Percentiles rank a stretch among this genome's conserved stretches.
Evolutionary conservation across 2,329 filamentous ascomycete genomes (phyloP).

Genomic region (Clonostachys solani): DNA sequence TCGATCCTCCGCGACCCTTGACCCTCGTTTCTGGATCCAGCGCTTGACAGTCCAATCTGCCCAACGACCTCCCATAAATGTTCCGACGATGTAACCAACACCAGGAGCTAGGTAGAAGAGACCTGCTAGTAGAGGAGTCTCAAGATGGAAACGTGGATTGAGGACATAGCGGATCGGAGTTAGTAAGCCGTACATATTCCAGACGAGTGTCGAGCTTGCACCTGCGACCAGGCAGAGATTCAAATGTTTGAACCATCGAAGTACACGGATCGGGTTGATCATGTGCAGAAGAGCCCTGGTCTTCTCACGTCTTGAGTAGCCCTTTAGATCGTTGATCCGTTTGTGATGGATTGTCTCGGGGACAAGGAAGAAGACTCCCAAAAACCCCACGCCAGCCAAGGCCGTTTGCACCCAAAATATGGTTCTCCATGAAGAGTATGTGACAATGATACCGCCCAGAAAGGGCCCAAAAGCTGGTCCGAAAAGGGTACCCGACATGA

Average conservation of each 20-base stretch:
- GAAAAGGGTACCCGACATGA: constrained; percentile 65
- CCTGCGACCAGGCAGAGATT: constrained; percentile 60
- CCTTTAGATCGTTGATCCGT: constrained; percentile 56
- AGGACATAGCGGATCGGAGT: constrained; percentile 70
- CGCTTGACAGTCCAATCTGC: constrained; percentile 63
- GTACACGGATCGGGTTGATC: constrained; percentile 62
- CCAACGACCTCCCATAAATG: constrained; percentile 68
- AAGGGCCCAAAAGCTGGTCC: constrained; percentile 69
- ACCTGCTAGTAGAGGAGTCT: constrained; percentile 61
- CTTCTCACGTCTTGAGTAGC: constrained; percentile 44
- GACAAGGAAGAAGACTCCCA: constrained; percentile 61
- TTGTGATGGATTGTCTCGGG: constrained; percentile 70
- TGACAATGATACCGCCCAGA: constrained; percentile 73
- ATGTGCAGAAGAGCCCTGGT: constrained; percentile 52
- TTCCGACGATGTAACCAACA: constrained; percentile 64
- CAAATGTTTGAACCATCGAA: constrained; percentile 62
- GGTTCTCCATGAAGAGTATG: constrained; percentile 65
- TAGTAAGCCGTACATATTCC: constrained; percentile 63
- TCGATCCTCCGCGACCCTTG: constrained; percentile 65
- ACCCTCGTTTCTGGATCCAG: constrained; percentile 56
- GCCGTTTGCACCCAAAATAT: constrained; percentile 77
- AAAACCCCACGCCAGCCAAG: constrained; percentile 53
- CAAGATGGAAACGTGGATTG: constrained; percentile 68
- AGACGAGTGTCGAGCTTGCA: constrained; percentile 60
- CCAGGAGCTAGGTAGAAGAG: constrained; percentile 74